These are phyloP conservation scores for Stagonosporopsis rhizophila DNA, from an alignment of 2,329 filamentous ascomycete genomes.

Conservation along the genomic window DNA sequence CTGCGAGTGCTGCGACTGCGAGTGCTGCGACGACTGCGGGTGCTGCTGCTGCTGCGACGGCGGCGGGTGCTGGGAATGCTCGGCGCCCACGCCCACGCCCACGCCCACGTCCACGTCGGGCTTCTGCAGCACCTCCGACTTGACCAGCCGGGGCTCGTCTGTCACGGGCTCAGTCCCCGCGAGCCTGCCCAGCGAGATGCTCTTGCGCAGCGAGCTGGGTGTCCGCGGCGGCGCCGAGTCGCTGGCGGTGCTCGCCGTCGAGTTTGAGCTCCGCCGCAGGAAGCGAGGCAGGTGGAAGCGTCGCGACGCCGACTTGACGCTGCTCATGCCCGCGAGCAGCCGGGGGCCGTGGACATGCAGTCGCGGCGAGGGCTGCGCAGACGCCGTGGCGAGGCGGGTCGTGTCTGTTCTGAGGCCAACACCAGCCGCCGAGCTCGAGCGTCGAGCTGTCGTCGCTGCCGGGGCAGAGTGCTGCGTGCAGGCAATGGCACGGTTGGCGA, in stretches of 20 bases:
- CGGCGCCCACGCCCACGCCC: conserved; percentile 24
- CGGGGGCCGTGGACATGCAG: conserved; percentile 30
- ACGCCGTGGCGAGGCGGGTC: conserved; percentile 1
- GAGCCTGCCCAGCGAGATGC: conserved; percentile 43
- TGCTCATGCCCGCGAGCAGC: conserved; percentile 42
- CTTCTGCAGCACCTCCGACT: conserved; percentile 36
- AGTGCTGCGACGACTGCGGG: too few species aligned
- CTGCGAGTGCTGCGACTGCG: too few species aligned
- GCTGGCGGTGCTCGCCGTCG: conserved; percentile 37
- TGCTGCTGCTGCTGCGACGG: too few species aligned
- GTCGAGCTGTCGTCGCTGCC: not conserved
- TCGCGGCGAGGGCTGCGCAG: not conserved
- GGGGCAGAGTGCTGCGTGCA: not conserved
- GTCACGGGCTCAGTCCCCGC: conserved; percentile 25
- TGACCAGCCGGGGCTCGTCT: conserved; percentile 28
- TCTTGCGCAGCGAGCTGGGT: conserved; percentile 35
- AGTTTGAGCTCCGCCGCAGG: conserved; percentile 36
- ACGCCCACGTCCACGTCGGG: too few species aligned
- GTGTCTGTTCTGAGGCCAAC: conserved; percentile 1
- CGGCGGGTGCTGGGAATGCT: conserved; percentile 14
- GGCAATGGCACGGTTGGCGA: conserved; percentile 4
- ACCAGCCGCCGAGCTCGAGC: not conserved
- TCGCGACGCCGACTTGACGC: conserved; percentile 42
- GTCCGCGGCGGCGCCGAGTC: conserved; percentile 19
- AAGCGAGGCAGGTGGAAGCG: conserved; percentile 38